These are phyloP conservation scores for Corylus heterophylla DNA, from an alignment of 306 rosid species.

Conservation along the genomic window DNA sequence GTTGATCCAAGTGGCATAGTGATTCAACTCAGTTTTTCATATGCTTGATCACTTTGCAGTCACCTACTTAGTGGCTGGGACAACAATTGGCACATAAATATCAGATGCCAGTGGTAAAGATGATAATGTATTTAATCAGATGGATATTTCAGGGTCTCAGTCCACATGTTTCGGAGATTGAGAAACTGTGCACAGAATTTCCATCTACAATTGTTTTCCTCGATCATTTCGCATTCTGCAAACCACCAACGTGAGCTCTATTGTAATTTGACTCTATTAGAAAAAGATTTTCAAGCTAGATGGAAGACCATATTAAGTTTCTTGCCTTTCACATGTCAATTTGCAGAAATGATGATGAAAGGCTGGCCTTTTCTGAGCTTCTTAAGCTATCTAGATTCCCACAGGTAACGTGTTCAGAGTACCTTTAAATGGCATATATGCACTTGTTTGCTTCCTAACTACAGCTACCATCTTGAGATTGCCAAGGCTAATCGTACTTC, in stretches of 20 bases:
- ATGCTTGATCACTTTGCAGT: neutral
- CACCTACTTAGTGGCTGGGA: neutral
- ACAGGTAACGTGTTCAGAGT: slow-evolving; percentile 47
- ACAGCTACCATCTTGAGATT: slow-evolving; percentile 1
- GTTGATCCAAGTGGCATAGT: neutral
- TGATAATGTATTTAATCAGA: slow-evolving; percentile 1
- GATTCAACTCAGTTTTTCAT: neutral
- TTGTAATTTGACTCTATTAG: neutral
- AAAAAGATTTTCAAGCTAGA: neutral
- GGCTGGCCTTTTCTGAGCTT: slow-evolving; percentile 57
- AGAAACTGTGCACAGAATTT: slow-evolving; percentile 74
- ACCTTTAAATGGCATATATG: neutral
- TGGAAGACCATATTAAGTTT: neutral
- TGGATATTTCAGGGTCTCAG: slow-evolving; percentile 61
- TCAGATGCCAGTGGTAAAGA: neutral
- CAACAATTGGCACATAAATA: slow-evolving; percentile 1
- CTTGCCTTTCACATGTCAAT: slow-evolving; percentile 17
- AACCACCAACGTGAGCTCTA: slow-evolving; percentile 72
- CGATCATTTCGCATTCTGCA: slow-evolving; percentile 87
- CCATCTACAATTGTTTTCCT: slow-evolving; percentile 78
- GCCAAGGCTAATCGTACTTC: slow-evolving; percentile 1
- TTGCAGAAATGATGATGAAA: slow-evolving; percentile 77
- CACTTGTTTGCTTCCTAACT: neutral
- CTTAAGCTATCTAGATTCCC: slow-evolving; percentile 79
- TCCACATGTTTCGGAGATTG: slow-evolving; percentile 79